Conservation (phyloP, 2,329 filamentous ascomycete species). For the Calycina herbarum region DNA sequence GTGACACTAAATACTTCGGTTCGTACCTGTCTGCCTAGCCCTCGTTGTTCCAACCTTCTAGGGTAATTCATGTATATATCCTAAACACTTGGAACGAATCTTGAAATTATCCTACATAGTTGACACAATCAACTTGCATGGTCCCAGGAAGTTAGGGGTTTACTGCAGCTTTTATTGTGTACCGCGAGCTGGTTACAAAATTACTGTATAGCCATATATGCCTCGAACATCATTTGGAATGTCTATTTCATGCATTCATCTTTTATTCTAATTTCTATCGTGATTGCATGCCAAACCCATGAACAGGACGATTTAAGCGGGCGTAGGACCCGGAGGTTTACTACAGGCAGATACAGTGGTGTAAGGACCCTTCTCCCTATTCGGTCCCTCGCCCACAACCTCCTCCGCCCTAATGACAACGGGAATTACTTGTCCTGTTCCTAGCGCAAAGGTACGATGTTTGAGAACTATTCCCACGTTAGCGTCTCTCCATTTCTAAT, state of each 20-base stretch:
- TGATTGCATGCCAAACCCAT: background rate
- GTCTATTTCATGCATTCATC: background rate
- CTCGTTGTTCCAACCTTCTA: too few species aligned
- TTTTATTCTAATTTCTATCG: background rate
- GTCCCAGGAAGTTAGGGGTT: too few species aligned
- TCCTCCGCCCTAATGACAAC: conserved; percentile 62
- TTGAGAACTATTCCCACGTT: conserved; percentile 46
- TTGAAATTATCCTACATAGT: too few species aligned
- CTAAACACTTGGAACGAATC: too few species aligned
- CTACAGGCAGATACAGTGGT: conserved; percentile 11
- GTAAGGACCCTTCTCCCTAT: conserved; percentile 12
- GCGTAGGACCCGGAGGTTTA: background rate
- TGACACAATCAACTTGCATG: too few species aligned
- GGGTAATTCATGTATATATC: too few species aligned
- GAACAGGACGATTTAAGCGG: background rate
- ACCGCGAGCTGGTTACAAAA: too few species aligned
- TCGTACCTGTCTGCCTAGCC: too few species aligned
- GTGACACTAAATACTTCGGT: too few species aligned
- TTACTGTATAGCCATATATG: too few species aligned
- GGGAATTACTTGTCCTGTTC: conserved; percentile 69
- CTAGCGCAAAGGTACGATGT: conserved; percentile 60
- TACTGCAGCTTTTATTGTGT: too few species aligned
- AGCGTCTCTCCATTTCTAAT: background rate
- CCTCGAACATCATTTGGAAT: too few species aligned
- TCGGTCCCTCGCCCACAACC: conserved; percentile 24